Evolutionary conservation across 2,329 filamentous ascomycete species (phyloP).

Genomic region (Penicillium sp.): DNA sequence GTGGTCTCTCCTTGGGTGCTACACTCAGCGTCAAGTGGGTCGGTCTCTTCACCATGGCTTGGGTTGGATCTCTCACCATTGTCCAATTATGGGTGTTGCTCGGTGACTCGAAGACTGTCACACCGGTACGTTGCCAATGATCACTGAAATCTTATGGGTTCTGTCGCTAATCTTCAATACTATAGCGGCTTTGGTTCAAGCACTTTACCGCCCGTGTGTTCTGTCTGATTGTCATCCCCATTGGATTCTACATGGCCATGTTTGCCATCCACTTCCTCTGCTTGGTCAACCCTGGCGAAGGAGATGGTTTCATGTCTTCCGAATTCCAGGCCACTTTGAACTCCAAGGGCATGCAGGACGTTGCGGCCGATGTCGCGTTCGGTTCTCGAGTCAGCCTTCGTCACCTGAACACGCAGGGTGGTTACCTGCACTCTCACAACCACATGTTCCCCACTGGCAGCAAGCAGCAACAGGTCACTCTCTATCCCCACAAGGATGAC

Average conservation of each 20-base stretch:
- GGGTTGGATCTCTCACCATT: conserved; percentile 88
- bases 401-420: conserved; percentile 95
- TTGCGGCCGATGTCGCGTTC: conserved; percentile 85
- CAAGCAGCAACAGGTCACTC: conserved; percentile 97
- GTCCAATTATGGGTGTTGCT: conserved; percentile 94
- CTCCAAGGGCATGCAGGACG: conserved; percentile 93
- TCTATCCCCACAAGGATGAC: conserved; percentile 98
- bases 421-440: conserved; percentile 92
- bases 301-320: conserved; percentile 98
- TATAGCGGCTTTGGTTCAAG: conserved; percentile 77
- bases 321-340: conserved; percentile 98
- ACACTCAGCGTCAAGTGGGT: conserved; percentile 99
- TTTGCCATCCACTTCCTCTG: conserved; percentile 96
- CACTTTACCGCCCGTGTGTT: conserved; percentile 89
- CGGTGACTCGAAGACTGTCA: conserved; percentile 82
- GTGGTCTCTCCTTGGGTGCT: conserved; percentile 81
- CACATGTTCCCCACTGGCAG: conserved; percentile 98
- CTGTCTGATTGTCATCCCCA: conserved; percentile 84
- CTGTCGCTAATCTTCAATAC: conserved; percentile 21
- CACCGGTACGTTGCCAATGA: conserved; percentile 55
- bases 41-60: conserved; percentile 95
- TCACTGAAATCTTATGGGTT: neutral
- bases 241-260: conserved; percentile 92
- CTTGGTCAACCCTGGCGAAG: conserved; percentile 90
- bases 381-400: conserved; percentile 83